Conservation (phyloP, 169 alveolate species). For the Plasmodium vivax region DNA sequence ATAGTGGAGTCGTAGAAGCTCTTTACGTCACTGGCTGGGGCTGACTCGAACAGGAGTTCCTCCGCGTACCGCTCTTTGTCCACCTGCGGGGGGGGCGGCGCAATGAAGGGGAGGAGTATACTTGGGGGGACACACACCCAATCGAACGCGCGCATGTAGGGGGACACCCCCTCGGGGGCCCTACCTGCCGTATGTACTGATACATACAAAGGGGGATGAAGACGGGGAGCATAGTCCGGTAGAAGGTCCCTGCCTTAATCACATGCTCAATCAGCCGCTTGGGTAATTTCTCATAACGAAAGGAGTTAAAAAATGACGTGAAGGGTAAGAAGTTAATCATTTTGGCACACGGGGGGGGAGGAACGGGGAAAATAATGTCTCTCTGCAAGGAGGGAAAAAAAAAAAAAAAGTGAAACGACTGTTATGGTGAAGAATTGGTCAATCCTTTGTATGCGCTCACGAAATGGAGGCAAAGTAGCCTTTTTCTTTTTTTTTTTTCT, state of each 20-base stretch:
- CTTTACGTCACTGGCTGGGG: conserved; percentile 53
- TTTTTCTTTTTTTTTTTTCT: background rate
- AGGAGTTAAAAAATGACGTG: background rate
- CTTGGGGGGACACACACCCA: background rate
- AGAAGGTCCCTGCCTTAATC: conserved; percentile 80
- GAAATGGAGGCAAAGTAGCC: background rate
- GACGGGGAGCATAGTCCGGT: conserved; percentile 78
- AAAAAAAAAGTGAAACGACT: background rate
- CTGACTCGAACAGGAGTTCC: conserved; percentile 79
- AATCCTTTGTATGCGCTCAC: background rate
- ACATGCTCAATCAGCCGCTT: conserved; percentile 60
- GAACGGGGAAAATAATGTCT: background rate
- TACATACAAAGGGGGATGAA: conserved; percentile 87
- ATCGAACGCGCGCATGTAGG: background rate
- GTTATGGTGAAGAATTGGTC: background rate
- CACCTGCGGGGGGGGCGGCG: conserved; percentile 36
- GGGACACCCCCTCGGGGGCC: background rate
- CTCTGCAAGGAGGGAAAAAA: background rate
- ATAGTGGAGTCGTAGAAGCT: conserved; percentile 77
- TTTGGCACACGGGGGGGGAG: background rate
- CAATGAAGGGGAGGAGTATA: background rate
- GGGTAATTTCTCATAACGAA: conserved; percentile 66
- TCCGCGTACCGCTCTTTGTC: conserved; percentile 82
- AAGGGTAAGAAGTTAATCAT: background rate
- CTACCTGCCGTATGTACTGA: conserved; percentile 89